Percentiles rank a stretch among this genome's conserved stretches.
Conservation (phyloP, 176 grass and related monocot species). For the Guadua angustifolia region DNA sequence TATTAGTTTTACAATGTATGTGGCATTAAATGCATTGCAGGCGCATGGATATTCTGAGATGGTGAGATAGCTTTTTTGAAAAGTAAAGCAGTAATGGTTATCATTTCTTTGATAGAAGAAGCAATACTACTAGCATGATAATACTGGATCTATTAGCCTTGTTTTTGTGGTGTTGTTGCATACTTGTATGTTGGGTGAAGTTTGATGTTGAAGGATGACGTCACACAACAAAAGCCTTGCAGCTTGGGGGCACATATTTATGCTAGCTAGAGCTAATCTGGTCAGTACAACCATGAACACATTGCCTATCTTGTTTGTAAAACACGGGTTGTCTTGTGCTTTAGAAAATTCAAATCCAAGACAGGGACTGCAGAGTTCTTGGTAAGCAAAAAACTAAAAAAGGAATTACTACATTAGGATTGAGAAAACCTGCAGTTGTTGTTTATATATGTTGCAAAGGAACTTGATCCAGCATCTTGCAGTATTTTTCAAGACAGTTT, state of each 20-base stretch:
- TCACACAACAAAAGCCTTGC: background rate
- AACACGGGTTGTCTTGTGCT: background rate
- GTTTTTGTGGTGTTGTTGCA: background rate
- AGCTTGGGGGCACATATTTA: background rate
- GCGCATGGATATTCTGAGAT: conserved; percentile 2
- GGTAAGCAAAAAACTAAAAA: background rate
- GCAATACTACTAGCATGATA: background rate
- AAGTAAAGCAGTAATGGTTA: background rate
- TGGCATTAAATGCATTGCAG: background rate
- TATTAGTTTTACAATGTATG: conserved; percentile 2
- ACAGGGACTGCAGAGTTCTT: background rate
- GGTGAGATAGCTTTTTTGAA: background rate
- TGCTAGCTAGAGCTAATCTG: background rate
- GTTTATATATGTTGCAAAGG: background rate
- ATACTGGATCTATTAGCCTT: background rate
- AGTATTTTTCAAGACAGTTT: conserved; percentile 10
- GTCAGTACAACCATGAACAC: background rate
- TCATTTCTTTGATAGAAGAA: background rate
- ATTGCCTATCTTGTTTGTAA: background rate
- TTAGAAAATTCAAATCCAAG: background rate
- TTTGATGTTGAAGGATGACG: background rate
- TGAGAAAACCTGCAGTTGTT: background rate
- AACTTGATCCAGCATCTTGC: conserved; percentile 11
- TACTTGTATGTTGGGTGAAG: background rate
- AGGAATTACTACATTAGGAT: background rate